Base-by-base conservation (phyloP, 495 filamentous ascomycete genomes). In the Talaromyces proteolyticus region DNA sequence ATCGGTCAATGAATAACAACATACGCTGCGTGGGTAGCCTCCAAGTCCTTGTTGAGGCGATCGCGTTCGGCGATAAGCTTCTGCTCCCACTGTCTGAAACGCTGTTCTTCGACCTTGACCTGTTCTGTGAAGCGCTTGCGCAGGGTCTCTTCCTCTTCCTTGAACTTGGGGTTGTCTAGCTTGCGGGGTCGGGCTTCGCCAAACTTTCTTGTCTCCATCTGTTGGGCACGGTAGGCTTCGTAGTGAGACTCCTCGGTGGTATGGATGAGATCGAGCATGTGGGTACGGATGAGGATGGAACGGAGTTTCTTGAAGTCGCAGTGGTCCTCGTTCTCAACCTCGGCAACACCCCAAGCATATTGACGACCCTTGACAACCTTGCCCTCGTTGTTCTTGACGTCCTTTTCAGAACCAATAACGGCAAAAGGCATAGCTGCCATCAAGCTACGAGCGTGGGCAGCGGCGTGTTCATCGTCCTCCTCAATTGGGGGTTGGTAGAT, bases 241-340 rank as follows among this genome's bases (percentile, higher is more conserved):
- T 98, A 98, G 78, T 98, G 93, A 57, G 87, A 83, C 75, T 98
- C 93, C 74, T 98, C 93, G 52, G 93, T 97, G 43, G 93, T 98
- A 80, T 97, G 94, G 68, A 98, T 98, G 41, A 98, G 85, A 63
- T 98, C 93, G 52, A 98, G 84, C 93, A 98, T 98, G 77, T 98
- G 93, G n/a, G 94, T 98, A 62, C 93, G 90, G 76, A 98, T 97
- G 54, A 98, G 79, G 61, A 97, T 97, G 17, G 91, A 95, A 57
- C 93, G 91, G 53, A 98, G 86, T 77, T 98, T 98, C 87, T 98
- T 98, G 76, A 98, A 98, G 74, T 98, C 93, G 72, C 93, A 98
- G 83, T 98, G 93, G 54, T 97, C 93, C 69, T 98, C 93, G 68
- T 98, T 97, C 81, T 98, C 93, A 45, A 98, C 93, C 68, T 98